phyloP scores from a whole-genome alignment of 345 rosid species.

The Eucalyptus tenuipes region DNA sequence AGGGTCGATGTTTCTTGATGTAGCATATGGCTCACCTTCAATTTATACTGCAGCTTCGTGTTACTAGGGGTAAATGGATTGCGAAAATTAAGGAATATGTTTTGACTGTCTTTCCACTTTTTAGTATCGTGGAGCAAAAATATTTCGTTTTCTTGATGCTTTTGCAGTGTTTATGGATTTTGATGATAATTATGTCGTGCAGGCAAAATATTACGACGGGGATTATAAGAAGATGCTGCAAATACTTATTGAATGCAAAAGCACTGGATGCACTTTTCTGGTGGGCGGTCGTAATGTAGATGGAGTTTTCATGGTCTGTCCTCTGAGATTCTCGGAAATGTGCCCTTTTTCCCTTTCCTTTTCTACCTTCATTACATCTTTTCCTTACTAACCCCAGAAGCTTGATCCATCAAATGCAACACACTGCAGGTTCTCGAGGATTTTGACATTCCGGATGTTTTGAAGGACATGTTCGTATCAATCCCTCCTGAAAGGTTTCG shows the following conservation, averaged over 20 bases:
- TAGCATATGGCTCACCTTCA: background rate
- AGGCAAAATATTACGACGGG: slow-evolving; percentile 86
- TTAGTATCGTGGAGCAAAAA: background rate
- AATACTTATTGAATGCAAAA: slow-evolving; percentile 53
- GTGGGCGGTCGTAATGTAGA: slow-evolving; percentile 81
- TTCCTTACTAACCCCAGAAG: background rate
- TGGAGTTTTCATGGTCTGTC: slow-evolving; percentile 65
- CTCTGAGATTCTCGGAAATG: background rate
- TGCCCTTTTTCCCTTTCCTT: background rate
- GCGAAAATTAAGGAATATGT: background rate
- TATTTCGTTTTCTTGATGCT: background rate
- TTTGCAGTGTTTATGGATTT: background rate
- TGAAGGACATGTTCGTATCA: slow-evolving; percentile 58
- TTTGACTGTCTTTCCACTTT: background rate
- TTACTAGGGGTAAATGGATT: background rate
- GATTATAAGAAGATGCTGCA: slow-evolving; percentile 55
- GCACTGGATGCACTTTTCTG: slow-evolving; percentile 69
- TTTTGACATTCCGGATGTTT: slow-evolving; percentile 54
- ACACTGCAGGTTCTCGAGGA: slow-evolving; percentile 67
- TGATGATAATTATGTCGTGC: background rate
- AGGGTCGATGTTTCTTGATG: background rate
- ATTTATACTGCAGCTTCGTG: background rate
- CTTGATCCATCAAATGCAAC: background rate
- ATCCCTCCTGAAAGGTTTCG: slow-evolving; percentile 60
- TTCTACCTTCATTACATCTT: background rate